Conservation (phyloP, 495 filamentous ascomycete genomes). For the Xylaria bambusicola region DNA sequence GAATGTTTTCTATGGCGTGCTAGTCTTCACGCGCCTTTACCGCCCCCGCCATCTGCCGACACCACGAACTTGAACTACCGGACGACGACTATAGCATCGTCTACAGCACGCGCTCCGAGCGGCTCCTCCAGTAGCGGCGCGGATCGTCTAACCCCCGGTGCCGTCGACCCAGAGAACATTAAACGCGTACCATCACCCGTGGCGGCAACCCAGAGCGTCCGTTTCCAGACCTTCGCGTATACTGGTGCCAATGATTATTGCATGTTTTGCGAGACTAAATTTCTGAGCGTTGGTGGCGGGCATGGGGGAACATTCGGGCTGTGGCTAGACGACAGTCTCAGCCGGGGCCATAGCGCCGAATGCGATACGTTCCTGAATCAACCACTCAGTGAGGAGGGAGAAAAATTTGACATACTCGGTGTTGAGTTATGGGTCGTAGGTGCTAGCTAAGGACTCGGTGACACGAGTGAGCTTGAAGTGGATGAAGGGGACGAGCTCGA, state of each 20-base stretch:
- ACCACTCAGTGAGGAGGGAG: slow-evolving; percentile 88
- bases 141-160: slow-evolving; percentile 26
- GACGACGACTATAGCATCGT: slow-evolving; percentile 62
- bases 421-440: slow-evolving; percentile 91
- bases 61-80: slow-evolving; percentile 66
- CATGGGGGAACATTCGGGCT: slow-evolving; percentile 89
- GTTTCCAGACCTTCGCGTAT: slow-evolving; percentile 97
- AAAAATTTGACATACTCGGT: slow-evolving; percentile 88
- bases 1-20: slow-evolving; percentile 98
- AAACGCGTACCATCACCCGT: slow-evolving; percentile 15
- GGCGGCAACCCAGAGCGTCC: slow-evolving; percentile 56
- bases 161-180: slow-evolving; percentile 16
- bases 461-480: neutral
- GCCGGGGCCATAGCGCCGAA: slow-evolving; percentile 75
- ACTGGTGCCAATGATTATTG: slow-evolving; percentile 92
- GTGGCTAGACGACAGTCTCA: slow-evolving; percentile 89
- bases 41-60: slow-evolving; percentile 75
- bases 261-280: slow-evolving; percentile 88
- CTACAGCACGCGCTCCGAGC: slow-evolving; percentile 16
- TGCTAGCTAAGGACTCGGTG: slow-evolving; percentile 21
- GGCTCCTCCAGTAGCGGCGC: slow-evolving; percentile 25
- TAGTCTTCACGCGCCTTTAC: slow-evolving; percentile 59
- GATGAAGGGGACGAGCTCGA: neutral
- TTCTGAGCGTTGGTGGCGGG: slow-evolving; percentile 79
- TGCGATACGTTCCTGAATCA: slow-evolving; percentile 96